Base-by-base conservation (phyloP, 495 filamentous ascomycete species). In the Penicillium maclennaniae region DNA sequence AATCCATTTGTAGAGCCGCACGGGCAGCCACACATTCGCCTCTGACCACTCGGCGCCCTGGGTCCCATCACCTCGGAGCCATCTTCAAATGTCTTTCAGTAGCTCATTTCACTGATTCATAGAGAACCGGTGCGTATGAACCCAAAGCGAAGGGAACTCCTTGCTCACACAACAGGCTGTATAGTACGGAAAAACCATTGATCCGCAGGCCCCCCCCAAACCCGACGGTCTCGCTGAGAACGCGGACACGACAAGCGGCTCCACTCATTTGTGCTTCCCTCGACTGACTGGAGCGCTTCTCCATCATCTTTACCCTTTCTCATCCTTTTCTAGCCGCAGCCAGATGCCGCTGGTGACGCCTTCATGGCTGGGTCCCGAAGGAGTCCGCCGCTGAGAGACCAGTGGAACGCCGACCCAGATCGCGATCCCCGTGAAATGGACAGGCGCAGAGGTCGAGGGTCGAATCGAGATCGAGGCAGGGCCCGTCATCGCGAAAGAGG, bases 341-440 rank as follows among this genome's bases (percentile, higher is more conserved):
- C 71, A 67, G 69, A 76, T 77, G 74, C 69, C 58, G 71, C 57
- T 68, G 63, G 62, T 60, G 65, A 60, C 60, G 61, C 61, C 62
- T 67, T 72, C 71, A 81, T 81, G 78, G 78, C 78, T 77, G 75
- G 72, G 70, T 77, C 78, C 65, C 76, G 70, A 72, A 73, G 71
- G 77, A 81, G 77, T 74, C 76, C 77, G 67, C 68, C 72, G 67
- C 68, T 81, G 72, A 68, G 80, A 82, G 69, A 82, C 75, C 49
- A 81, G 82, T 74, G 75, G 77, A 69, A 79, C 78, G 67, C 59
- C 60, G 65, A 73, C 59, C 64, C 65, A 54, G 70, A 80, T 49
- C 67, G 68, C 54, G 71, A 75, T 47, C 66, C 68, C 45, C 67
- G 65, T 54, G 64, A 67, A 48, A 62, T 62, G 48, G 72, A 72